Evolutionary conservation across 129 eudicot species (phyloP), one percentile per base, ranked within the genome.

Genomic region (Ambrosia artemisiifolia): DNA sequence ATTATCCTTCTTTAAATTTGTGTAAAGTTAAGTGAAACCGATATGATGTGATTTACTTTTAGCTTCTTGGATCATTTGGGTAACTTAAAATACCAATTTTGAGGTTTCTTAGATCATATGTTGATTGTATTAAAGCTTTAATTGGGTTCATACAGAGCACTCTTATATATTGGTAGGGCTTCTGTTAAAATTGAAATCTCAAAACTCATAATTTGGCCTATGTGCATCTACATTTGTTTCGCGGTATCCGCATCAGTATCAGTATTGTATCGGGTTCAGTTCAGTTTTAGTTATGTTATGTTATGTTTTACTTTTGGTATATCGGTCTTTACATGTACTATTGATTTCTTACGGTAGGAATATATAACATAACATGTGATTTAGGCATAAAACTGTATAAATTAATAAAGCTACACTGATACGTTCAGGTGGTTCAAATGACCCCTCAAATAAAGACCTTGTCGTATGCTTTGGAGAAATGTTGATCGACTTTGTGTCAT

Each of bases 401-500:
- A 53, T 16, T 53, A 17, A 18, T 53, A 0, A 1, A 17, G 59
- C 59, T 9, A 20, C 33, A 9, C n/a, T 55, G 0, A 10, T 74
- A 65, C 44, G 0, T 61, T 44, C 70, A 77, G 81, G 43, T 62
- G 56, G 64, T 24, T 40, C 43, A 12, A 61, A 77, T 61, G 75
- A 49, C 11, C 44, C 6, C 10, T 40, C 44, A 40, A 7, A 13
- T 34, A 60, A 36, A 38, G 18, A 46, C 63, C 67, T 78, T 5
- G 81, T 78, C 16, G 81, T 78, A 53, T 91, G 97, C 61, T 91
- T 91, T 61, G 97, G 97, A 0, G 96, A 91, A 77, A 80, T 91
- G 92, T 67, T 91, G 84, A 88, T 91, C 70, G 97, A 91, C 76
- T 91, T 88, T 53, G 96, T 91, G 66, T 95, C 97, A 14, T 77